Conservation (phyloP, 306 rosid species). For the Vigna unguiculata region DNA sequence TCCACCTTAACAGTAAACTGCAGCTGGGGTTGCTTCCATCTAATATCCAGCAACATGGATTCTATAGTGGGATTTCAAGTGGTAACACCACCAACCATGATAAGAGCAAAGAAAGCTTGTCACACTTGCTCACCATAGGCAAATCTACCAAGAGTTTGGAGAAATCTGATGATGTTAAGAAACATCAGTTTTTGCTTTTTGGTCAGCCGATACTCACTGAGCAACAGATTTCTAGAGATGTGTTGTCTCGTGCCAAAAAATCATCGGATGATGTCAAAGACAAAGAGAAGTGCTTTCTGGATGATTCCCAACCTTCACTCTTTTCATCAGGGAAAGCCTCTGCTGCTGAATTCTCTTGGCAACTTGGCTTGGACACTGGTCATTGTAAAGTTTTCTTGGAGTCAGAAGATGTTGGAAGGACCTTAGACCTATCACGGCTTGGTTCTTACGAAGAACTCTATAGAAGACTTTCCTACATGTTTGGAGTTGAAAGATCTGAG, state of each 20-base stretch:
- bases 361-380: slow-evolving; percentile 71
- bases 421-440: slow-evolving; percentile 70
- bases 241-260: slow-evolving; percentile 49
- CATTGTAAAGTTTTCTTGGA: slow-evolving; percentile 96
- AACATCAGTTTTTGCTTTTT: slow-evolving; percentile 84
- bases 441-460: slow-evolving; percentile 85
- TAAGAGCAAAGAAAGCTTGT: slow-evolving; percentile 64
- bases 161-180: slow-evolving; percentile 67
- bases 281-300: slow-evolving; percentile 56
- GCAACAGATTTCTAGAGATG: slow-evolving; percentile 74
- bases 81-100: slow-evolving; percentile 49
- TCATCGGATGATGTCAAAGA: slow-evolving; percentile 49
- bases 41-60: slow-evolving; percentile 57
- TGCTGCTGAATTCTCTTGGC: slow-evolving; percentile 64
- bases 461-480: slow-evolving; percentile 74
- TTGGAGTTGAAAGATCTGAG: slow-evolving; percentile 72
- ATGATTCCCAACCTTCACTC: slow-evolving; percentile 52
- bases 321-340: slow-evolving; percentile 60
- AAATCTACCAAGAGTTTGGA: slow-evolving; percentile 67
- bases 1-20: slow-evolving; percentile 77
- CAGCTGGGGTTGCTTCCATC: slow-evolving; percentile 78
- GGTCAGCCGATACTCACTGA: slow-evolving; percentile 96
- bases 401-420: slow-evolving; percentile 90
- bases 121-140: slow-evolving; percentile 75
- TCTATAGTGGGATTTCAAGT: slow-evolving; percentile 57